Evolutionary conservation across 495 filamentous ascomycete species (phyloP).

Genomic region (Aspergillus mulundensis): DNA sequence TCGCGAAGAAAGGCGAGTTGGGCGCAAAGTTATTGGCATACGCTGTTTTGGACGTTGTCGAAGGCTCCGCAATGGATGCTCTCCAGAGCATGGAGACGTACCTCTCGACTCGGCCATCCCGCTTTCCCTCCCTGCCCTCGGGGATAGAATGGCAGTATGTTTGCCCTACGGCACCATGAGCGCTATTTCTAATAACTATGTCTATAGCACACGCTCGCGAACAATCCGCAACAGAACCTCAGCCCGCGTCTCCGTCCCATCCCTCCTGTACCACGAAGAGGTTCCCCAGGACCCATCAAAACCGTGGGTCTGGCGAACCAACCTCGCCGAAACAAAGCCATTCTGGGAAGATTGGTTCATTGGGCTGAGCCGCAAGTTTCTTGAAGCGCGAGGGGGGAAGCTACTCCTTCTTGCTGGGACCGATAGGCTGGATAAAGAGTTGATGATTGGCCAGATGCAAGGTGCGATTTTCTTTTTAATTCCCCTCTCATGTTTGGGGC

Average conservation of each 20-base stretch:
- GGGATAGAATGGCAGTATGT: slow-evolving; percentile 91
- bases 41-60: slow-evolving; percentile 91
- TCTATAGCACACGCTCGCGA: slow-evolving; percentile 64
- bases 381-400: slow-evolving; percentile 80
- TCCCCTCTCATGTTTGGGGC: background rate
- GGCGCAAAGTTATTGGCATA: slow-evolving; percentile 73
- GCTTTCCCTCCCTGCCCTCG: slow-evolving; percentile 68
- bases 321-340: slow-evolving; percentile 76
- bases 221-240: slow-evolving; percentile 80
- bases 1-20: slow-evolving; percentile 62
- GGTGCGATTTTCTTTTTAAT: slow-evolving; percentile 45
- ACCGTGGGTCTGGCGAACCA: slow-evolving; percentile 79
- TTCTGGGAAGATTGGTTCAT: slow-evolving; percentile 96
- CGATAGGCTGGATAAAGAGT: slow-evolving; percentile 86
- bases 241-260: slow-evolving; percentile 83
- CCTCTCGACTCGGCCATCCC: slow-evolving; percentile 73
- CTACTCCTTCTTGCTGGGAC: slow-evolving; percentile 88
- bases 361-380: slow-evolving; percentile 83
- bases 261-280: slow-evolving; percentile 56
- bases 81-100: slow-evolving; percentile 91
- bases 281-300: slow-evolving; percentile 30
- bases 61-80: slow-evolving; percentile 89
- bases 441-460: slow-evolving; percentile 98
- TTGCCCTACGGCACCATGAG: background rate
- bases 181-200: background rate